A percentile compares a stretch with the other conserved stretches of the same genome.
Evolutionary conservation across 345 rosid species (phyloP).

Genomic region (Ceriops tagal): DNA sequence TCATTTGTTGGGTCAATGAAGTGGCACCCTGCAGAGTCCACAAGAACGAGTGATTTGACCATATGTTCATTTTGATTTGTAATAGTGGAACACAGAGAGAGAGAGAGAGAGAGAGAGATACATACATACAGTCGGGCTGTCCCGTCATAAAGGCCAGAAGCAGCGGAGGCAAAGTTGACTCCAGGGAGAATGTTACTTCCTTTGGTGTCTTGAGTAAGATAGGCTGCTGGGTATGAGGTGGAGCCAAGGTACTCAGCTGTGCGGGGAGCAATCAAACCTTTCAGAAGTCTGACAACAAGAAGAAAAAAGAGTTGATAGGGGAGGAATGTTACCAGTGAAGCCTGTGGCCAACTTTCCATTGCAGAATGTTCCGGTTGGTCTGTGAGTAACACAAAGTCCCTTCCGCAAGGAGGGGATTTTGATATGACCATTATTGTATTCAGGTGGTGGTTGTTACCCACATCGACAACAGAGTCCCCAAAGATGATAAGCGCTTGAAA

Average conservation of each 20-base stretch:
- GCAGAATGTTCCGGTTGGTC: conserved; percentile 85
- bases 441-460: conserved; percentile 77
- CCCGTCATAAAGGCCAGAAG: conserved; percentile 64
- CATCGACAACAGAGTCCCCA: conserved; percentile 89
- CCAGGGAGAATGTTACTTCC: conserved; percentile 55
- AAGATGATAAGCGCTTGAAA: conserved; percentile 79
- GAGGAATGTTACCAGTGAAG: conserved; percentile 51
- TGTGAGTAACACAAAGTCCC: conserved; percentile 63
- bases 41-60: conserved; percentile 6
- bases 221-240: conserved; percentile 71
- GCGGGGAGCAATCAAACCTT: conserved; percentile 11
- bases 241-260: conserved; percentile 89
- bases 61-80: background rate
- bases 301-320: background rate
- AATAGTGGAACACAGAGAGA: background rate
- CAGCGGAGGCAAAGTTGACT: conserved; percentile 85
- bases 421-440: conserved; percentile 51
- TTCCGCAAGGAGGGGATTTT: conserved; percentile 87
- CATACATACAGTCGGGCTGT: conserved; percentile 64
- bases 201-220: conserved; percentile 63
- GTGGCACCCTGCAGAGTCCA: conserved; percentile 46
- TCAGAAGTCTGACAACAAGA: conserved; percentile 1
- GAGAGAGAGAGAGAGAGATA: background rate
- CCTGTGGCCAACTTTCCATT: conserved; percentile 82
- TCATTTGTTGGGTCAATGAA: conserved; percentile 67